Percentiles rank a stretch among this genome's conserved stretches.
These are phyloP conservation scores for Penicillium cosmopolitanum DNA, from an alignment of 495 filamentous ascomycete species.

Conservation along the genomic window DNA sequence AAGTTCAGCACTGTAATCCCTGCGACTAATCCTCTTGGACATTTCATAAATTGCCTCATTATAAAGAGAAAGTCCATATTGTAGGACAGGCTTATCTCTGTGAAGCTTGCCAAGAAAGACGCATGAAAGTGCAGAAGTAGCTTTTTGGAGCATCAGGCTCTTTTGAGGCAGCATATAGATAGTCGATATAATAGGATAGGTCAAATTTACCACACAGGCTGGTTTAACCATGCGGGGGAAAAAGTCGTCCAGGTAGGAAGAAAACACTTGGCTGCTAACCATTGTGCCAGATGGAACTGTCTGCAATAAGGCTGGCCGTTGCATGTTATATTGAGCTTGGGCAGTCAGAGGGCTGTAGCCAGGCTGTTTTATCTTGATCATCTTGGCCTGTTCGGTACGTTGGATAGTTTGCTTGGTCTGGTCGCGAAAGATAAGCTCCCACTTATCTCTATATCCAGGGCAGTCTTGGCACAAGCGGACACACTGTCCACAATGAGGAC, in stretches of 20 bases:
- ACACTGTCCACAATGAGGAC: conserved; percentile 36
- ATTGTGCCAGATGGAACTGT: conserved; percentile 5
- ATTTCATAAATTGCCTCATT: conserved; percentile 7
- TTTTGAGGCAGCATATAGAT: conserved; percentile 11
- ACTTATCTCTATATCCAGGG: conserved; percentile 35
- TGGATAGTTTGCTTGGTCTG: conserved; percentile 28
- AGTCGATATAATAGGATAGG: conserved; percentile 9
- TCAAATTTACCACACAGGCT: conserved; percentile 2
- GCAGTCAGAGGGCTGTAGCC: not conserved
- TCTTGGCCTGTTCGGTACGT: not conserved
- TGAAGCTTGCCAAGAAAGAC: conserved; percentile 13
- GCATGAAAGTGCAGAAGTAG: conserved; percentile 11
- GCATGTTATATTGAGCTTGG: not conserved
- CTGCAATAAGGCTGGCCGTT: not conserved
- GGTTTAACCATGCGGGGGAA: conserved; percentile 6
- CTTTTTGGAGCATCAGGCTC: conserved; percentile 10
- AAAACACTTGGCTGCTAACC: conserved; percentile 6
- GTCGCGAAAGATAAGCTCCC: conserved; percentile 52
- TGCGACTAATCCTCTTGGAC: conserved; percentile 8
- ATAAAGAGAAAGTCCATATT: conserved; percentile 10
- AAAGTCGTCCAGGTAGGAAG: conserved; percentile 5
- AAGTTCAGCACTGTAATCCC: conserved; percentile 3
- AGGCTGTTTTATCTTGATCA: not conserved
- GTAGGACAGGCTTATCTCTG: conserved; percentile 3
- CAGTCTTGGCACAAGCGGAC: conserved; percentile 30